phyloP scores from a whole-genome alignment of 164 flowering plant genomes.

The Vitis labrusca region DNA sequence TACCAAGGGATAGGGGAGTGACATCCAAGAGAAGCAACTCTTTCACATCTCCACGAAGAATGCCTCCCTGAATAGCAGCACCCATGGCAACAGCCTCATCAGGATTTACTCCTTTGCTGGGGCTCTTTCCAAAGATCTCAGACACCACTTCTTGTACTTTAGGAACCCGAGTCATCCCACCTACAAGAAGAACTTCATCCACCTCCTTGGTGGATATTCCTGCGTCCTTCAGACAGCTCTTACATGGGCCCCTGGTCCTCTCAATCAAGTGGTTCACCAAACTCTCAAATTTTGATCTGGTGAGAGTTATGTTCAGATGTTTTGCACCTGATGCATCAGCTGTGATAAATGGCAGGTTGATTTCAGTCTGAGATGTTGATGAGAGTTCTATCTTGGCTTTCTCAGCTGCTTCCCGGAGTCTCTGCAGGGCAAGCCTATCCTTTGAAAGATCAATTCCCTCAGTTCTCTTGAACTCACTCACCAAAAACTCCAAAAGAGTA shows the following conservation, averaged over 20 bases:
- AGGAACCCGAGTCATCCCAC: conserved; percentile 80
- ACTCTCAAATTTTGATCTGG: conserved; percentile 70
- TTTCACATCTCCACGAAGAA: conserved; percentile 77
- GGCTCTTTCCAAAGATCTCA: conserved; percentile 66
- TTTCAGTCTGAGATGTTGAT: conserved; percentile 75
- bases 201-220: conserved; percentile 48
- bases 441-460: conserved; percentile 65
- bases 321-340: conserved; percentile 81
- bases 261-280: conserved; percentile 62
- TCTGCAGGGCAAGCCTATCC: conserved; percentile 71
- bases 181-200: conserved; percentile 81
- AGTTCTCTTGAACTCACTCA: conserved; percentile 59
- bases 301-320: conserved; percentile 67
- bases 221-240: conserved; percentile 73
- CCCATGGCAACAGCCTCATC: conserved; percentile 84
- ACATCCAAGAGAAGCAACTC: conserved; percentile 74
- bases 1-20: conserved; percentile 72
- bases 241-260: conserved; percentile 60
- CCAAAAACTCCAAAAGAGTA: conserved; percentile 56
- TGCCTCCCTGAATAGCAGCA: conserved; percentile 78
- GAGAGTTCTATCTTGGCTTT: conserved; percentile 81
- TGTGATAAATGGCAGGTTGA: conserved; percentile 75
- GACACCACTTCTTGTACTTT: conserved; percentile 65
- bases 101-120: conserved; percentile 83
- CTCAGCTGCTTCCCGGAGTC: conserved; percentile 78